These are phyloP conservation scores for Solanum dulcamara DNA, from an alignment of 257 asterid species.

Conservation along the genomic window DNA sequence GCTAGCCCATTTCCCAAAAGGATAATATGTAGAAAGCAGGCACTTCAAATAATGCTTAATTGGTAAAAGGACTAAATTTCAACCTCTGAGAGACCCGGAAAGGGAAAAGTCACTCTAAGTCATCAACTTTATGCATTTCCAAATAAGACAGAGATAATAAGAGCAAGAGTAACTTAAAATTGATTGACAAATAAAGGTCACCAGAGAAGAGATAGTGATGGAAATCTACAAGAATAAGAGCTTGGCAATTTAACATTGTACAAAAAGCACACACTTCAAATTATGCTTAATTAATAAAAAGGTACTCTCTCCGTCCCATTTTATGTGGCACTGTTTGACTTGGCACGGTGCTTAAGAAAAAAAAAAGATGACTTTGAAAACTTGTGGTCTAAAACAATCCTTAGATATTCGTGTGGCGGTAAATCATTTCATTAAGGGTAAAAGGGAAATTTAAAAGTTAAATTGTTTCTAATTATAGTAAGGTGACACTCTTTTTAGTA, in stretches of 20 bases:
- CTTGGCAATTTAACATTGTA: background rate
- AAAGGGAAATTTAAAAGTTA: no score
- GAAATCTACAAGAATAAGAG: background rate
- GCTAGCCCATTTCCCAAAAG: background rate
- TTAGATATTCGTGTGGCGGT: no score
- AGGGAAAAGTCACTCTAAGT: background rate
- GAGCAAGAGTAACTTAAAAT: background rate
- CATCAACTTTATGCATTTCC: background rate
- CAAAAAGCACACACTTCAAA: background rate
- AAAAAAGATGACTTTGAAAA: no score
- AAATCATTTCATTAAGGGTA: no score
- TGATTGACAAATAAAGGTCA: background rate
- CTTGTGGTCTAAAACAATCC: no score
- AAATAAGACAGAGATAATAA: background rate
- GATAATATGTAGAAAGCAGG: background rate
- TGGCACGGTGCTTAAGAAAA: no score
- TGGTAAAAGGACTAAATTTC: background rate
- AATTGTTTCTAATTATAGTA: no score
- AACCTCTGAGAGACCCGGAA: background rate
- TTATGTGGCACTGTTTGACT: no score
- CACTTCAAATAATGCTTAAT: background rate
- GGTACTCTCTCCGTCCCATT: no score
- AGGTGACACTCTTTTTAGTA: no score
- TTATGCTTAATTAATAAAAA: background rate
- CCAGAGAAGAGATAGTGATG: background rate